Evolutionary conservation across 1,284 basidiomycete species (phyloP), one percentile per base, ranked within the genome.

Genomic region (Paramarasmius palmivorus): DNA sequence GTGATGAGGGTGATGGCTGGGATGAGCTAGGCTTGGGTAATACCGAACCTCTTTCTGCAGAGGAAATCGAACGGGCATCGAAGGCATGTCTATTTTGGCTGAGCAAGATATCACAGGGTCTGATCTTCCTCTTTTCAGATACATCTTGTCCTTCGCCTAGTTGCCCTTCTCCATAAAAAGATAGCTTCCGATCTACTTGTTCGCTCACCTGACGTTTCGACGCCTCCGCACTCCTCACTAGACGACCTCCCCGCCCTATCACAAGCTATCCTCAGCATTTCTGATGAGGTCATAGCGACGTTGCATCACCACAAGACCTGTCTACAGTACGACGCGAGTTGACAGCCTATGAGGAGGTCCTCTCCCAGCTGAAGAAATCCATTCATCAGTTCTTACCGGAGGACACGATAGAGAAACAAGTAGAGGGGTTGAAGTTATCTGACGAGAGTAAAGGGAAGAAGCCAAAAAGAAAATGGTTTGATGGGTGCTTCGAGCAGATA

Each of bases 281-380:
- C 77, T 14, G 88, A 90, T 62, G 86, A 90, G 40, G 71, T 90
- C 45, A 77, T 86, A 23, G 74, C 83, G 12, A 70, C 83, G 1
- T 68, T 88, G 37, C 86, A 90, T 64, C 79, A 0, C 84, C 87
- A 2, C 88, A 90, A 62, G 73, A 82, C 52, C 63, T 0, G 61
- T 65, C 4, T 64, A 71, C 19, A 67, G 88, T 37, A 59, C 61
- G 12, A 59, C 62, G 10, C 15, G 74, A 78, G 48, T 55, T 82
- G 23, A 57, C 63, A 3, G 57, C 69, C 0, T 73, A 83, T 49
- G 61, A 69, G 45, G 59, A 62, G 8, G 63, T 72, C 37, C 67
- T 78, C 19, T 61, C 67, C n/a, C 58, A 61, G 8, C 57, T 83
- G 41, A 72, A 71, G 34, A 55, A 63, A 5, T 67, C 61, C 29